A percentile compares a stretch with the other conserved stretches of the same genome.
Conservation (phyloP, 305 asterid species). For the Caryopteris hybrid region DNA sequence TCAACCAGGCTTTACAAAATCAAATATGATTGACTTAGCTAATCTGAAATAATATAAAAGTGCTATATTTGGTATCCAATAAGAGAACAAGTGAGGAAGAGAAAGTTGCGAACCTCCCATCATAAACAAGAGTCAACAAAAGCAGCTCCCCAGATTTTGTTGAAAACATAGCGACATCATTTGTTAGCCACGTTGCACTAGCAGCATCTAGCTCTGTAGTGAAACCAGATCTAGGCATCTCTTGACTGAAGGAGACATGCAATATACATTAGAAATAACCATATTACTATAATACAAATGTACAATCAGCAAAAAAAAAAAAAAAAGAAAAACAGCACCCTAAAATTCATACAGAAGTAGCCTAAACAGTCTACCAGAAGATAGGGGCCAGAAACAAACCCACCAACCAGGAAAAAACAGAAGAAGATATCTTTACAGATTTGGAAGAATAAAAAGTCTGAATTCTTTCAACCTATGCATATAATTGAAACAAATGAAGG, state of each 20-base stretch:
- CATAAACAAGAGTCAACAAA: slow-evolving; percentile 80
- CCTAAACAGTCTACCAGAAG: background rate
- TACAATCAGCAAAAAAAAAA: background rate
- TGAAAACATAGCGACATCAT: slow-evolving; percentile 92
- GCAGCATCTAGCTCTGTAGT: slow-evolving; percentile 90
- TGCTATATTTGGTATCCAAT: background rate
- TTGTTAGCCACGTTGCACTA: slow-evolving; percentile 86
- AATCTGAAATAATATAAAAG: slow-evolving; percentile 2
- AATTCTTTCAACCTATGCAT: background rate
- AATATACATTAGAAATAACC: slow-evolving; percentile 22
- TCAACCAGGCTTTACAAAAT: slow-evolving; percentile 10
- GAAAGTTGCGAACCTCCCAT: slow-evolving; percentile 67
- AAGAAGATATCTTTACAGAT: background rate
- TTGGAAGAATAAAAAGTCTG: too few species aligned
- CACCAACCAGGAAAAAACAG: background rate
- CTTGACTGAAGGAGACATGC: slow-evolving; percentile 55
- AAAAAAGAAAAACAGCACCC: background rate
- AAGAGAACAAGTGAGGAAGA: slow-evolving; percentile 14
- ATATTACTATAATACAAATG: background rate
- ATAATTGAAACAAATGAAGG: slow-evolving; percentile 3
- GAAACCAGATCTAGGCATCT: slow-evolving; percentile 76
- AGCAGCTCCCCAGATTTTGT: slow-evolving; percentile 95
- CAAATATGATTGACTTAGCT: background rate
- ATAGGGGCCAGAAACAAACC: background rate
- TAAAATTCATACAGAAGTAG: background rate